Evolutionary conservation across 257 asterid genomes (phyloP), one percentile per base, ranked within the genome.

Genomic region (Mentha longifolia): DNA sequence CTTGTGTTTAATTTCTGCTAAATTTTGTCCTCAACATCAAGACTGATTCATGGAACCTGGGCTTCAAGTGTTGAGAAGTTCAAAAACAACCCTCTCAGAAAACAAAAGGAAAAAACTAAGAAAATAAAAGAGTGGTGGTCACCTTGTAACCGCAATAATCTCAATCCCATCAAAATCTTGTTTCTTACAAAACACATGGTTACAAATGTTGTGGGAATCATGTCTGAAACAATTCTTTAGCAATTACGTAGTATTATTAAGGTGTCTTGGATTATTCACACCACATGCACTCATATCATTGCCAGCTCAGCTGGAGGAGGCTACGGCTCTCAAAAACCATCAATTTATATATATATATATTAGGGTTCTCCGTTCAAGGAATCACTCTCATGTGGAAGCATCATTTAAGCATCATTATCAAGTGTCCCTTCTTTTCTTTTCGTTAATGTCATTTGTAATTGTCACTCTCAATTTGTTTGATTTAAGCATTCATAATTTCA

Each of bases 231-330:
- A 80, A 80, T 73, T 80, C 67, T 70, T 20, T 72, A n/a, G 84
- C 76, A 78, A 76, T 78, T 64, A n/a, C n/a, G n/a, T n/a, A n/a
- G n/a, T n/a, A 81, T 84, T 80, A 83, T 65, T 81, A 74, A 74
- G 76, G 56, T 82, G 92, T 83, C 84, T 80, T 72, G 87, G 84
- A 89, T 81, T 89, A 83, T 85, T 81, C 71, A 77, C 81, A 79
- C 85, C 96, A 83, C 83, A 83, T 85, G 87, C 85, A 84, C 78
- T 80, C 86, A 42, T 77, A 84, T 88, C 73, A 84, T 87, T 86
- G 86, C 86, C 73, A 31, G 55, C 74, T 83, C 85, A 78, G 84
- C 80, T 83, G 82, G 78, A 62, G 61, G 1, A 62, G 61, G 1
- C 69, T 39, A 60, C 11, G 67, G 77, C 75, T 49, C 69, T 58